Conservation (phyloP, 306 rosid genomes). For the Prunus mume region DNA sequence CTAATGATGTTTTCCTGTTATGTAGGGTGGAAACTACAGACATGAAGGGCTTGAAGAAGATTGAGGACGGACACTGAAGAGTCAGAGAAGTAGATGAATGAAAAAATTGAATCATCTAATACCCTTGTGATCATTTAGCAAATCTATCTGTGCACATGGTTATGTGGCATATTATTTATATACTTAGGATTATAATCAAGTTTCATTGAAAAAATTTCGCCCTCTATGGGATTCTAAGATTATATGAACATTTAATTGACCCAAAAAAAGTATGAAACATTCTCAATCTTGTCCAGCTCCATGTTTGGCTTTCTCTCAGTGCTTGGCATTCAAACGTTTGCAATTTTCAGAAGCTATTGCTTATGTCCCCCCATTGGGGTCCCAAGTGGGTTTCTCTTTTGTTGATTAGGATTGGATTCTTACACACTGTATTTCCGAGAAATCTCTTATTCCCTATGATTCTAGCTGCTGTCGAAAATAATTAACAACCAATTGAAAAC, state of each 20-base stretch:
- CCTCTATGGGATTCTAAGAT: not conserved
- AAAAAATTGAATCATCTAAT: not conserved
- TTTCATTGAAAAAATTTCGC: not conserved
- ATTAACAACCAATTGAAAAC: not conserved
- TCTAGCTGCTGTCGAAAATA: too few relatives aligned
- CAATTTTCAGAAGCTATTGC: too few relatives aligned
- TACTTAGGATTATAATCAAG: not conserved
- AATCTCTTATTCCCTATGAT: too few relatives aligned
- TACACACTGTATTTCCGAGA: too few relatives aligned
- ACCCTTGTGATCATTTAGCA: conserved; percentile 11
- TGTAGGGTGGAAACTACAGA: conserved; percentile 95
- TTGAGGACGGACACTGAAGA: conserved; percentile 62
- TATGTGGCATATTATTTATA: conserved; percentile 14
- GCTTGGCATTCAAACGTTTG: not conserved
- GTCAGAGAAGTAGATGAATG: conserved; percentile 4
- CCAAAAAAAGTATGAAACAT: not conserved
- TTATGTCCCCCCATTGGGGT: not conserved
- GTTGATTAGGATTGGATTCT: not conserved
- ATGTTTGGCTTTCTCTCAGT: too few relatives aligned
- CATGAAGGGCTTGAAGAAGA: conserved; percentile 98
- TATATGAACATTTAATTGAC: not conserved
- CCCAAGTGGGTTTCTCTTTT: not conserved
- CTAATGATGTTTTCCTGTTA: conserved; percentile 32
- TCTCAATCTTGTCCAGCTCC: too few relatives aligned
- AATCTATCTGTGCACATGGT: not conserved